A percentile compares a stretch with the other conserved stretches of the same genome.
Evolutionary conservation across 2,329 filamentous ascomycete genomes (phyloP).

Genomic region (Pestalotiopsis sp.): DNA sequence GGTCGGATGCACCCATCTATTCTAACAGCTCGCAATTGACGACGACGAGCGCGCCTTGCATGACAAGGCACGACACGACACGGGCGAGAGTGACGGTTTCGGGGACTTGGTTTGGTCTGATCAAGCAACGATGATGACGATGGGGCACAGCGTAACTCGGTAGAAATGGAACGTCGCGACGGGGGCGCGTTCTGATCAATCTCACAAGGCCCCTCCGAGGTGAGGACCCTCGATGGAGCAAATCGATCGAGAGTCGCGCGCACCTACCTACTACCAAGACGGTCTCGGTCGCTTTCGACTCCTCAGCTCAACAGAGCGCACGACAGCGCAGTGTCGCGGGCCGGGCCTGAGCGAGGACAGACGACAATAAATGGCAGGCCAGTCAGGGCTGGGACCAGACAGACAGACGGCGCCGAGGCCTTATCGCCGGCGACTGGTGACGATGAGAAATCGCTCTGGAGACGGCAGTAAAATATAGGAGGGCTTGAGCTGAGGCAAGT

Average conservation of each 20-base stretch:
- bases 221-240: not conserved
- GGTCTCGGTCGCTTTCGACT: not conserved
- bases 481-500: slow-evolving; percentile 5
- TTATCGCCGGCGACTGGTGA: slow-evolving; percentile 1
- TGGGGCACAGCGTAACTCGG: not conserved
- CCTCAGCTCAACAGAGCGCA: not conserved
- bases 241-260: not conserved
- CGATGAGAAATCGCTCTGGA: not conserved
- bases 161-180: not conserved
- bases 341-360: not conserved
- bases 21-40: slow-evolving; percentile 28
- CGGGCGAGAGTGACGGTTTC: not conserved
- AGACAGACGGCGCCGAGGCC: not conserved
- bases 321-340: not conserved
- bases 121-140: not conserved
- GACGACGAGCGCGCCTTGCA: slow-evolving; percentile 31
- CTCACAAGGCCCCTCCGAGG: not conserved
- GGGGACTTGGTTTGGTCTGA: not conserved
- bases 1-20: slow-evolving; percentile 50
- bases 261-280: not conserved
- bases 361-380: not conserved
- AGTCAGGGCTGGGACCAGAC: not conserved
- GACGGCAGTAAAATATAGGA: not conserved
- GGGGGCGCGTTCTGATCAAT: not conserved
- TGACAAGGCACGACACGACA: slow-evolving; percentile 27